Conservation (phyloP, 768 basidiomycete species). For the Suillus paluster region DNA sequence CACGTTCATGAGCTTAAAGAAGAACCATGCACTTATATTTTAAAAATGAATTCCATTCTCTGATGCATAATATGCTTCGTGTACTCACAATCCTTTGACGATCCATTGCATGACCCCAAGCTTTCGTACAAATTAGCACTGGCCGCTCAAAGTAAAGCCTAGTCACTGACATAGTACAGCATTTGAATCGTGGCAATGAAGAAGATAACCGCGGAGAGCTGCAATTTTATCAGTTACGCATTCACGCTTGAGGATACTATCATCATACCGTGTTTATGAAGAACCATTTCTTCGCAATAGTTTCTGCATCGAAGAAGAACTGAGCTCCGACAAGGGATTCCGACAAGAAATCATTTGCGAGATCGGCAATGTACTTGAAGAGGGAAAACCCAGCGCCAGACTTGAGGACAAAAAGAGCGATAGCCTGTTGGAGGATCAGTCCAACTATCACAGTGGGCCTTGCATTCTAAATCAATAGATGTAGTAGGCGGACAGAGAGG, state of each 20-base stretch:
- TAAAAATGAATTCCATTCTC: slow-evolving; percentile 2
- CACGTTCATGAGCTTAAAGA: slow-evolving; percentile 89
- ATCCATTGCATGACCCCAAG: slow-evolving; percentile 95
- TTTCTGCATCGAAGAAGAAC: slow-evolving; percentile 82
- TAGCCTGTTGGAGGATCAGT: slow-evolving; percentile 80
- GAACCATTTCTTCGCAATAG: slow-evolving; percentile 76
- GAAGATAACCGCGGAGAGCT: slow-evolving; percentile 86
- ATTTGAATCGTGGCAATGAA: slow-evolving; percentile 94
- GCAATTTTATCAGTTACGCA: background rate
- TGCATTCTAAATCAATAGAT: slow-evolving; percentile 71
- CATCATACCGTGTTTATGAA: slow-evolving; percentile 72
- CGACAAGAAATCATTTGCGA: slow-evolving; percentile 79
- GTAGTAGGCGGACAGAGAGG: slow-evolving; percentile 33
- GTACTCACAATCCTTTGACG: slow-evolving; percentile 75
- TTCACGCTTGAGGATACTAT: background rate
- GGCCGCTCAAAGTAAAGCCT: background rate
- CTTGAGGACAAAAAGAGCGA: slow-evolving; percentile 91
- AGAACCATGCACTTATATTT: slow-evolving; percentile 84
- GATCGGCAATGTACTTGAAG: slow-evolving; percentile 81
- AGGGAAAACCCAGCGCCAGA: slow-evolving; percentile 79
- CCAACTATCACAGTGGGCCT: slow-evolving; percentile 91
- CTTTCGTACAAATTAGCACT: slow-evolving; percentile 22
- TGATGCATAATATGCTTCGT: slow-evolving; percentile 4
- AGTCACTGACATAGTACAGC: slow-evolving; percentile 68
- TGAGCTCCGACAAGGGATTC: slow-evolving; percentile 70